phyloP scores from a whole-genome alignment of 257 asterid genomes.

The Apocynum venetum region DNA sequence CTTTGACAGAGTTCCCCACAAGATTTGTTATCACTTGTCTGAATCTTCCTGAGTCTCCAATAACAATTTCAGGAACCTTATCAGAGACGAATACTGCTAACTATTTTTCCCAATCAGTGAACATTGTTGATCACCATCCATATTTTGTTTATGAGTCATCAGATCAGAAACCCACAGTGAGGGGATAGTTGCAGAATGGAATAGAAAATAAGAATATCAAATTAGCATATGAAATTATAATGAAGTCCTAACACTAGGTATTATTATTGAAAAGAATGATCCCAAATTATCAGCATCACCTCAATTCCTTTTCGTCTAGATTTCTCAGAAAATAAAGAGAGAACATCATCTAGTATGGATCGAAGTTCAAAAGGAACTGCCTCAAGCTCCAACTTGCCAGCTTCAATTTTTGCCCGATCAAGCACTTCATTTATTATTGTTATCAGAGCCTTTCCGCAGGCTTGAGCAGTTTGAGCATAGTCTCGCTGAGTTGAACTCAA shows the following conservation, averaged over 20 bases:
- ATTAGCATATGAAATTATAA: not conserved
- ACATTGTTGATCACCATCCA: not conserved
- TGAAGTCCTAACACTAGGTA: not conserved
- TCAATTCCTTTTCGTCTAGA: conserved; percentile 81
- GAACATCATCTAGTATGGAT: conserved; percentile 71
- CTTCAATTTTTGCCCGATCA: conserved; percentile 90
- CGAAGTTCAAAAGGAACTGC: conserved; percentile 77
- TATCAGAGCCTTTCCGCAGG: conserved; percentile 81
- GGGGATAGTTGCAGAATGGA: not conserved
- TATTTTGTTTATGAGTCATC: not conserved
- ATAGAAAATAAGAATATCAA: conserved; percentile 1
- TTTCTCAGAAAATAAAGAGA: conserved; percentile 82
- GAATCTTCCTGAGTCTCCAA: conserved; percentile 96
- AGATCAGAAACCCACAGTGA: not conserved
- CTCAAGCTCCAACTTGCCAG: conserved; percentile 82
- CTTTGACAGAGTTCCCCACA: conserved; percentile 94
- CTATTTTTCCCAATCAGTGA: conserved; percentile 42
- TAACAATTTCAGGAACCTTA: conserved; percentile 72
- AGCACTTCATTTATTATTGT: conserved; percentile 90
- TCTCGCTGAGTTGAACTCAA: conserved; percentile 82
- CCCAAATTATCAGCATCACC: conserved; percentile 36
- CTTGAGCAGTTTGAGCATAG: conserved; percentile 92
- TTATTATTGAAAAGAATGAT: not conserved
- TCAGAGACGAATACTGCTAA: conserved; percentile 90
- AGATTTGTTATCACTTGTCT: conserved; percentile 91